Percentiles rank a stretch among this genome's conserved stretches.
phyloP scores from a whole-genome alignment of 2,329 filamentous ascomycete genomes.

The Purpureocillium lavendulum region DNA sequence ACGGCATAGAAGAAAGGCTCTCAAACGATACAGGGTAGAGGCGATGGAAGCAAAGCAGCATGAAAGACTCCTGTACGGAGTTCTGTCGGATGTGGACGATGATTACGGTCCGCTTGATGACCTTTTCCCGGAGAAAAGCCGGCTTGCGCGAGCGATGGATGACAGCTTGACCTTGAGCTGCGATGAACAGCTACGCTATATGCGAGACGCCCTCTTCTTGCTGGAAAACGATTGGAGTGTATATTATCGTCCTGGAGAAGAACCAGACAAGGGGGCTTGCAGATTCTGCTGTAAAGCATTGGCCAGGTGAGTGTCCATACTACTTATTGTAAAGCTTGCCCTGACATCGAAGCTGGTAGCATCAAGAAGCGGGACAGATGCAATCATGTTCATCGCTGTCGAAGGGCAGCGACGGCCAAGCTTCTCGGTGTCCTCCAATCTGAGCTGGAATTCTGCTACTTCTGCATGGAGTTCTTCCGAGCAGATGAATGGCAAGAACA shows the following conservation, averaged over 20 bases:
- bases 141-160: neutral
- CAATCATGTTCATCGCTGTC: neutral
- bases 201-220: neutral
- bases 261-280: neutral
- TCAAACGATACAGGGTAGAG: neutral
- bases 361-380: neutral
- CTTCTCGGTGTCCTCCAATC: neutral
- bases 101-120: neutral
- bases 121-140: neutral
- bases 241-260: neutral
- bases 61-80: neutral
- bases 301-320: neutral
- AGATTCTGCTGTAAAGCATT: neutral
- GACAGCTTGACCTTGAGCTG: constrained; percentile 10
- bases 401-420: neutral
- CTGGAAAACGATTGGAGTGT: neutral
- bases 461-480: neutral
- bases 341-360: neutral
- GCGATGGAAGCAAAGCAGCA: neutral
- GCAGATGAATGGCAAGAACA: neutral
- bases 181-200: constrained; percentile 10
- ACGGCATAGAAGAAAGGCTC: neutral
- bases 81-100: neutral
- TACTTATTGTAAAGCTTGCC: neutral
- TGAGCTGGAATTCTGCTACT: neutral